Percentiles rank a stretch among this genome's conserved stretches.
These are phyloP conservation scores for Millerozyma acaciae DNA, from an alignment of 805 yeast genomes.

Conservation along the genomic window DNA sequence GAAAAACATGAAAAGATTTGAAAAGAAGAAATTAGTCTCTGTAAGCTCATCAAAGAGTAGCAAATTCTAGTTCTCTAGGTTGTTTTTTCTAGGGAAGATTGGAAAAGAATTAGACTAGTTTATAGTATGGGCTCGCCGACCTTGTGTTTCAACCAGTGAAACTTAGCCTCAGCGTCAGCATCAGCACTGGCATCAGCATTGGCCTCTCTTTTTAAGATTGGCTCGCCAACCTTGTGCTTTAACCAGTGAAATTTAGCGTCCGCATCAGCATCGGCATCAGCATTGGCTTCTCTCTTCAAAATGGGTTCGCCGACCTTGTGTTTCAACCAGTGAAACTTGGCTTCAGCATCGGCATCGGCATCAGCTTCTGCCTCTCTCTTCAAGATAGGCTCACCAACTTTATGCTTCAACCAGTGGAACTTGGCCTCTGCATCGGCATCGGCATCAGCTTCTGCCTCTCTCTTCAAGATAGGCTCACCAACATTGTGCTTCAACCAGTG, in stretches of 20 bases:
- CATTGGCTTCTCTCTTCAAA: slow-evolving; percentile 11
- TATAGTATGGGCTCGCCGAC: slow-evolving; percentile 17
- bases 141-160: slow-evolving; percentile 10
- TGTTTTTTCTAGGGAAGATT: no score
- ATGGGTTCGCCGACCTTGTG: slow-evolving; percentile 15
- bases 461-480: slow-evolving; percentile 14
- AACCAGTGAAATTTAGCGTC: slow-evolving; percentile 17
- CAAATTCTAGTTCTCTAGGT: no score
- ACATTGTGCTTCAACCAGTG: slow-evolving; percentile 9
- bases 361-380: slow-evolving; percentile 17
- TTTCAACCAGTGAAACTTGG: slow-evolving; percentile 11
- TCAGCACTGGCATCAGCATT: slow-evolving; percentile 16
- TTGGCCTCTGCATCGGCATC: slow-evolving; percentile 18
- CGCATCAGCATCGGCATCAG: slow-evolving; percentile 21
- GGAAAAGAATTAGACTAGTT: no score
- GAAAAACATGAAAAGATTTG: no score
- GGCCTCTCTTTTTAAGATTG: slow-evolving; percentile 13
- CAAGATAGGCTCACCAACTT: slow-evolving; percentile 14
- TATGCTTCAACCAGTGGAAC: slow-evolving; percentile 10
- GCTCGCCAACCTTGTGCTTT: slow-evolving; percentile 13
- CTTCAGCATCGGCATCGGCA: slow-evolving; percentile 23
- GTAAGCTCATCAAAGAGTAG: no score
- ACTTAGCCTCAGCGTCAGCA: slow-evolving; percentile 17
- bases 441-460: slow-evolving; percentile 16
- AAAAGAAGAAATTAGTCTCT: no score